Evolutionary conservation across 2,329 filamentous ascomycete species (phyloP).

Genomic region (Westerdykella aurantiaca): DNA sequence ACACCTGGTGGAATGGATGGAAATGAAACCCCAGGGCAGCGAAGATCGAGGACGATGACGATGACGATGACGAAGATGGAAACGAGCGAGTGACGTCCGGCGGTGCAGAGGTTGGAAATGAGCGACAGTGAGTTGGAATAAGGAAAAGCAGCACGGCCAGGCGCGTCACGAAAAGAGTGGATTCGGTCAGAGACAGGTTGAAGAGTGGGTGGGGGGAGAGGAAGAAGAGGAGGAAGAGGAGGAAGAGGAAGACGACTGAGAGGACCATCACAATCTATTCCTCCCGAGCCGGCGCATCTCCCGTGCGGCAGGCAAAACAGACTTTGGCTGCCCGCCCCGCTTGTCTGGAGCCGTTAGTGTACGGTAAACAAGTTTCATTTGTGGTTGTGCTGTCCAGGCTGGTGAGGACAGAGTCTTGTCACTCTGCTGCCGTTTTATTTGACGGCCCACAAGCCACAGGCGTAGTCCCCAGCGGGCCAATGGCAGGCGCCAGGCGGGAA

Average conservation of each 20-base stretch:
- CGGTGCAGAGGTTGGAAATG: slow-evolving; percentile 3
- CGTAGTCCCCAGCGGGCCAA: neutral
- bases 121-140: slow-evolving; percentile 4
- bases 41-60: too few species aligned
- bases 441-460: neutral
- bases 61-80: neutral
- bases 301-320: neutral
- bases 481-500: neutral
- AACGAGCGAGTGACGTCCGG: neutral
- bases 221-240: neutral
- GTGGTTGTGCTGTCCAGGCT: neutral
- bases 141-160: neutral
- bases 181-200: neutral
- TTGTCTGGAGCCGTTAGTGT: neutral
- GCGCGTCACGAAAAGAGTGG: slow-evolving; percentile 1
- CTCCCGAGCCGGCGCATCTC: neutral
- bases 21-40: neutral
- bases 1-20: neutral
- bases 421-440: too few species aligned
- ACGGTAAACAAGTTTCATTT: neutral
- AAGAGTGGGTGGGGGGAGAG: neutral
- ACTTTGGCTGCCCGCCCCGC: neutral
- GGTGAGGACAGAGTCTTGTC: too few species aligned
- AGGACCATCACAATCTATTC: neutral
- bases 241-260: neutral